phyloP scores from a whole-genome alignment of 139 green algal genomes.

The Nannochloris sp. region DNA sequence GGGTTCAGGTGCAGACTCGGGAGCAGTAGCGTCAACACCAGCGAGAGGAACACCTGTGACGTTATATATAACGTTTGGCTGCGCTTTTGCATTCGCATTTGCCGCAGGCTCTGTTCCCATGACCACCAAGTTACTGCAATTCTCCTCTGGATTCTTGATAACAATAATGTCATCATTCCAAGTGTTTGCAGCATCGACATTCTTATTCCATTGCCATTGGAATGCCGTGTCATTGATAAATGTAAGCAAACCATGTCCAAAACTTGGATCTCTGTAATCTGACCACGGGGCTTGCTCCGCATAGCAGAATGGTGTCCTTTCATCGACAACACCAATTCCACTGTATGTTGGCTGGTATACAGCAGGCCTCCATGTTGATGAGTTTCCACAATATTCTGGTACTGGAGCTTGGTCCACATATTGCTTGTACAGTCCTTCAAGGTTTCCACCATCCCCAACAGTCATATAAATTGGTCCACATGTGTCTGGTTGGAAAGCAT shows the following conservation, averaged over 20 bases:
- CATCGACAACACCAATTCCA: neutral
- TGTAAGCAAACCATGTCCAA: neutral
- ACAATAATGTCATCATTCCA: neutral
- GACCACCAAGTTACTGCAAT: neutral
- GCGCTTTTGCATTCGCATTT: neutral
- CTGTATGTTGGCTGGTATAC: neutral
- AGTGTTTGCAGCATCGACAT: neutral
- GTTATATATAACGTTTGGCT: too few species aligned
- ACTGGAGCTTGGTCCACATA: neutral
- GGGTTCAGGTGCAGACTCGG: too few species aligned
- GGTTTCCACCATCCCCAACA: neutral
- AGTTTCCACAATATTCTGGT: neutral
- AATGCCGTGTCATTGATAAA: neutral
- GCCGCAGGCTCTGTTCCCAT: conserved; percentile 1
- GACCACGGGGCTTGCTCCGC: neutral
- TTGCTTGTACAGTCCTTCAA: neutral
- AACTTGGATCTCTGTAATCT: neutral
- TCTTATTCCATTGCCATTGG: neutral
- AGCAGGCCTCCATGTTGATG: neutral
- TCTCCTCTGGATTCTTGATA: neutral
- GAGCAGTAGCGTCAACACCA: too few species aligned
- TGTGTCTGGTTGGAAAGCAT: neutral
- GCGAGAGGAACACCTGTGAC: too few species aligned
- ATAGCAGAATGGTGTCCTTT: neutral
- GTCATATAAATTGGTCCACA: conserved; percentile 1